phyloP scores from a whole-genome alignment of 495 filamentous ascomycete genomes.

The Hyphodiscus hymeniophilus region DNA sequence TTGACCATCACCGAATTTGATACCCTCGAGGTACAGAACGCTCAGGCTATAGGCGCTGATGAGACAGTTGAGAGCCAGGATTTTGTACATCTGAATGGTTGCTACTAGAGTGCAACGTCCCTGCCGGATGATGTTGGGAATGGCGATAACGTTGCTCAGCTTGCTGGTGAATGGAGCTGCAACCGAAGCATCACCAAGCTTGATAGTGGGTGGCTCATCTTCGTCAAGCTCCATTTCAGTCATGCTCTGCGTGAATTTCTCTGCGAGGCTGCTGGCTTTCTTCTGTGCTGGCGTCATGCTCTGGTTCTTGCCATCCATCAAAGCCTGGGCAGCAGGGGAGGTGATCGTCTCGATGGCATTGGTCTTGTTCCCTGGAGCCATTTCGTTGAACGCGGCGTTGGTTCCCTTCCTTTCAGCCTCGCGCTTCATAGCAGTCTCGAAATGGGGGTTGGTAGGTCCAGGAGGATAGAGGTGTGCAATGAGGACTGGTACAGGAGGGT shows the following conservation, averaged over 20 bases:
- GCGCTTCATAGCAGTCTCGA: conserved; percentile 81
- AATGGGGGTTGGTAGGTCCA: conserved; percentile 88
- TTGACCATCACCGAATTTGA: conserved; percentile 98
- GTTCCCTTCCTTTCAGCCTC: conserved; percentile 68
- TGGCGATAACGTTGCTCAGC: conserved; percentile 90
- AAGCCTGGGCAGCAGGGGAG: conserved; percentile 59
- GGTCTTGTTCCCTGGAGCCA: conserved; percentile 26
- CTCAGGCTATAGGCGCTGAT: conserved; percentile 97
- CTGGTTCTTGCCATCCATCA: conserved; percentile 54
- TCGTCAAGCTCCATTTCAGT: conserved; percentile 86
- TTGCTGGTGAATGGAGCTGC: conserved; percentile 98
- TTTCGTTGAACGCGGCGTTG: conserved; percentile 32
- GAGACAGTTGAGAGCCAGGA: conserved; percentile 93
- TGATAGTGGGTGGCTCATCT: conserved; percentile 88
- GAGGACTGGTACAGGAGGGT: conserved; percentile 77
- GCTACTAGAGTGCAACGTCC: conserved; percentile 94
- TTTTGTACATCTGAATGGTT: conserved; percentile 99
- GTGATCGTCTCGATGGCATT: conserved; percentile 61
- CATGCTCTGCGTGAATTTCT: conserved; percentile 80
- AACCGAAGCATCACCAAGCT: conserved; percentile 94
- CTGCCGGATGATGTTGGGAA: conserved; percentile 97
- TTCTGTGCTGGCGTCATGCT: conserved; percentile 50
- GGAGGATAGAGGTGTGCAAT: conserved; percentile 95
- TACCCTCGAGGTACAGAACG: conserved; percentile 94
- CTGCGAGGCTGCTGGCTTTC: conserved; percentile 70